Base-by-base conservation (phyloP, 75 land plant genomes). In the Selaginella tamariscina region DNA sequence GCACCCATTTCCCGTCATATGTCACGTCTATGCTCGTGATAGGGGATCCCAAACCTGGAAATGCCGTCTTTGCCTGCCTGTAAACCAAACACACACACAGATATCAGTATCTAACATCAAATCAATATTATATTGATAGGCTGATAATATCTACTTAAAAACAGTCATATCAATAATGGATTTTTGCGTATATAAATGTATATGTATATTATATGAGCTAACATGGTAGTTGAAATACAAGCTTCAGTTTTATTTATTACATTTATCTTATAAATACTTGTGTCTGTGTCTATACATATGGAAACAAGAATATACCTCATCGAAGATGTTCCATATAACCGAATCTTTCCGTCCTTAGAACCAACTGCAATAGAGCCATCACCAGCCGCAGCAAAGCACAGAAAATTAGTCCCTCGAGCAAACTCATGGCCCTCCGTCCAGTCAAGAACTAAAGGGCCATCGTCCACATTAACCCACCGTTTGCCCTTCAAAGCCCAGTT, bases 41-140 rank as follows among this genome's bases (percentile, higher is more conserved):
- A 24, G 76, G 76, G 0, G 76, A 74, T 23, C 76, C 76, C 23
- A 74, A 30, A 0, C 72, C 65, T 32, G 76, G 76, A 31, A 74
- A 74, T 1, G 73, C 72, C 0, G 76, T 74, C 72, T 74, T 74
- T 8, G 76, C 76, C 71, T 74, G 70, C 68, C 29, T n/a, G n/a
- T n/a, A n/a, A n/a, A n/a, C n/a, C n/a, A n/a, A n/a, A n/a, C n/a
- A n/a, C n/a, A n/a, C n/a, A n/a, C n/a, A n/a, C n/a, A n/a, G n/a
- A n/a, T n/a, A n/a, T n/a, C n/a, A n/a, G n/a, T n/a, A n/a, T n/a
- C n/a, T n/a, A n/a, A n/a, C n/a, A n/a, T n/a, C n/a, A n/a, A n/a
- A n/a, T n/a, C n/a, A n/a, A n/a, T n/a, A n/a, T n/a, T n/a, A n/a
- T n/a, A n/a, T n/a, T n/a, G n/a, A n/a, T n/a, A n/a, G n/a, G n/a